Evolutionary conservation across 2,329 filamentous ascomycete genomes (phyloP).

Genomic region (Penicillium crustosum): DNA sequence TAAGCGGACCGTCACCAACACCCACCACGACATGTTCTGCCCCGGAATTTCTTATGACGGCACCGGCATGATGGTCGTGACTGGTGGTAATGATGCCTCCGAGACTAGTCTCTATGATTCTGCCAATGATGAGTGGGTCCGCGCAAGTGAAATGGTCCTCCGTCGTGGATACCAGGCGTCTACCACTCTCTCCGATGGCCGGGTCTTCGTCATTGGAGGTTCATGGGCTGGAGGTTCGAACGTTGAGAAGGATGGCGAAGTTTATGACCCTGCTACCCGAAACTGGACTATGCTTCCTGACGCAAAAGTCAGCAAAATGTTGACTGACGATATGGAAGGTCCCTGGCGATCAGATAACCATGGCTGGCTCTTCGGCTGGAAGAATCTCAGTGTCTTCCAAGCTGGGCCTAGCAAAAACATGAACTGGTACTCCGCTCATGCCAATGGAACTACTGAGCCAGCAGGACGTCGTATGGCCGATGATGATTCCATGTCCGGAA

Average conservation of each 20-base stretch:
- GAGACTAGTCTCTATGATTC: slow-evolving; percentile 50
- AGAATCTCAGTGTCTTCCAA: slow-evolving; percentile 52
- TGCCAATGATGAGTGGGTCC: slow-evolving; percentile 24
- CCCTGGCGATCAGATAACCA: slow-evolving; percentile 54
- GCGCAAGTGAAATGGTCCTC: slow-evolving; percentile 46
- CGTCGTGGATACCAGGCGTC: slow-evolving; percentile 56
- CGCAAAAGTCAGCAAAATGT: slow-evolving; percentile 46
- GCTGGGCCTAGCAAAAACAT: slow-evolving; percentile 56
- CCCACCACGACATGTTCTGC: slow-evolving; percentile 32
- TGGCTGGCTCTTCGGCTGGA: slow-evolving; percentile 56
- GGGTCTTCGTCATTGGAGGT: slow-evolving; percentile 60
- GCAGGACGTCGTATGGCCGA: slow-evolving; percentile 49
- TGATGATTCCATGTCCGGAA: slow-evolving; percentile 57
- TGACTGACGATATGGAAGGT: slow-evolving; percentile 44
- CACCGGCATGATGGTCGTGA: slow-evolving; percentile 53
- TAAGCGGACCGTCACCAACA: slow-evolving; percentile 22
- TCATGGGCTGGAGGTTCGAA: slow-evolving; percentile 53
- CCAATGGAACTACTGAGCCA: slow-evolving; percentile 40
- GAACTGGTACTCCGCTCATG: slow-evolving; percentile 57
- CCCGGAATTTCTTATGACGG: slow-evolving; percentile 53
- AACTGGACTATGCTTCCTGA: slow-evolving; percentile 51
- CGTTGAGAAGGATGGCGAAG: slow-evolving; percentile 56
- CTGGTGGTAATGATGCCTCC: slow-evolving; percentile 53
- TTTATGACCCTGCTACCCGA: slow-evolving; percentile 50
- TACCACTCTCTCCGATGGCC: slow-evolving; percentile 52